Conservation (phyloP, 768 basidiomycete genomes). For the Lentinula boryana region DNA sequence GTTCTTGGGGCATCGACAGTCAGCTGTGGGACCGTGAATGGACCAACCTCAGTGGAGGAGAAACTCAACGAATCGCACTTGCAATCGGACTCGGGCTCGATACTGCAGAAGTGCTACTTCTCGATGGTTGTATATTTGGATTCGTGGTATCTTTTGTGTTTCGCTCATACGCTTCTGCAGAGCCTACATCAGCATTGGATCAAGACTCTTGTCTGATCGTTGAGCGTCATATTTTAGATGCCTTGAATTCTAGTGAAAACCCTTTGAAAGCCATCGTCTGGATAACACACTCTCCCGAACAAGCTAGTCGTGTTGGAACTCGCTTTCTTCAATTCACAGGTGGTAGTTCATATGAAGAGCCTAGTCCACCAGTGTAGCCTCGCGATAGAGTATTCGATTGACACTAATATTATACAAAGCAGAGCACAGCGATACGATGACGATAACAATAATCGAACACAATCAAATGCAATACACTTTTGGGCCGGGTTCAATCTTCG, state of each 20-base stretch:
- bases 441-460: background rate
- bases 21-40: slow-evolving; percentile 77
- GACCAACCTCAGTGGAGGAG: slow-evolving; percentile 80
- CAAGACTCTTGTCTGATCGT: slow-evolving; percentile 57
- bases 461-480: background rate
- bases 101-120: slow-evolving; percentile 71
- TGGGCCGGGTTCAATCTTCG: background rate
- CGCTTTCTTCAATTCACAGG: slow-evolving; percentile 48
- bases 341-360: slow-evolving; percentile 39
- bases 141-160: background rate
- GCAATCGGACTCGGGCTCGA: slow-evolving; percentile 69
- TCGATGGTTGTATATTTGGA: slow-evolving; percentile 55
- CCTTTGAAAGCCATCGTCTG: slow-evolving; percentile 71
- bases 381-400: background rate
- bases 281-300: slow-evolving; percentile 87
- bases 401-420: background rate
- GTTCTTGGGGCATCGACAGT: slow-evolving; percentile 59
- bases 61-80: slow-evolving; percentile 77
- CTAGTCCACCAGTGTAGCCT: slow-evolving; percentile 6
- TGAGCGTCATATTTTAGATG: slow-evolving; percentile 52
- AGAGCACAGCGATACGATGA: background rate
- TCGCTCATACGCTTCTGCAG: slow-evolving; percentile 28
- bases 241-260: slow-evolving; percentile 41
- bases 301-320: slow-evolving; percentile 69
- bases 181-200: slow-evolving; percentile 89